Conservation (phyloP, 2,329 filamentous ascomycete species). For the Rhexocercosporidium sp. region DNA sequence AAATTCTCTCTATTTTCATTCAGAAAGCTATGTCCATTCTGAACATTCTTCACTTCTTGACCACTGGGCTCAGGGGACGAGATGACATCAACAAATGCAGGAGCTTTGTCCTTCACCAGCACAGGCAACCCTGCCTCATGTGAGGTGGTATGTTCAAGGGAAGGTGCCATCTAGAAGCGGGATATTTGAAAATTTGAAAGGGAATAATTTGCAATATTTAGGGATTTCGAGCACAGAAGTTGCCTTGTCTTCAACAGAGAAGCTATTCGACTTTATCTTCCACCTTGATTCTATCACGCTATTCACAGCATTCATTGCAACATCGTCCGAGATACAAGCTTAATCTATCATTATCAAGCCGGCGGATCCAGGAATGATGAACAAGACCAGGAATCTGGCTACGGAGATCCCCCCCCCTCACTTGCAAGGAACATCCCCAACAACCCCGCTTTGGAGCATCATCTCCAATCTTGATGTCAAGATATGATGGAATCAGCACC, state of each 20-base stretch:
- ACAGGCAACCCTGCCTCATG: neutral
- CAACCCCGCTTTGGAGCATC: neutral
- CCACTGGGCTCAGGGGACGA: neutral
- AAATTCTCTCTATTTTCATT: neutral
- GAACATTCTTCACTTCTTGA: neutral
- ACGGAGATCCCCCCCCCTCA: neutral
- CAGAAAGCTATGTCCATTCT: neutral
- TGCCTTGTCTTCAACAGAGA: neutral
- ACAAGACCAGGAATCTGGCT: neutral
- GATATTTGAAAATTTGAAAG: too few relatives aligned
- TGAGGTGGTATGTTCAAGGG: neutral
- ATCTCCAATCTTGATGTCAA: neutral
- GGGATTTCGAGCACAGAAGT: neutral
- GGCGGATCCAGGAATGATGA: neutral
- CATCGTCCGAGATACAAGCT: neutral
- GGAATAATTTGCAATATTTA: too few relatives aligned
- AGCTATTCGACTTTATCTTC: neutral
- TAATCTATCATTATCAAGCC: neutral
- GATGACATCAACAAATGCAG: neutral
- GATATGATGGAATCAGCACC: slow-evolving; percentile 2
- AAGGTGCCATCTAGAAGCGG: slow-evolving; percentile 18
- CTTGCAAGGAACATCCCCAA: neutral
- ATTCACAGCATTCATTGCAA: slow-evolving; percentile 3
- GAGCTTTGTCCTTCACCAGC: neutral
- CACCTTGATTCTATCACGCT: slow-evolving; percentile 1